These are phyloP conservation scores for Kwoniella dejecticola DNA, from an alignment of 768 basidiomycete species.

Conservation along the genomic window DNA sequence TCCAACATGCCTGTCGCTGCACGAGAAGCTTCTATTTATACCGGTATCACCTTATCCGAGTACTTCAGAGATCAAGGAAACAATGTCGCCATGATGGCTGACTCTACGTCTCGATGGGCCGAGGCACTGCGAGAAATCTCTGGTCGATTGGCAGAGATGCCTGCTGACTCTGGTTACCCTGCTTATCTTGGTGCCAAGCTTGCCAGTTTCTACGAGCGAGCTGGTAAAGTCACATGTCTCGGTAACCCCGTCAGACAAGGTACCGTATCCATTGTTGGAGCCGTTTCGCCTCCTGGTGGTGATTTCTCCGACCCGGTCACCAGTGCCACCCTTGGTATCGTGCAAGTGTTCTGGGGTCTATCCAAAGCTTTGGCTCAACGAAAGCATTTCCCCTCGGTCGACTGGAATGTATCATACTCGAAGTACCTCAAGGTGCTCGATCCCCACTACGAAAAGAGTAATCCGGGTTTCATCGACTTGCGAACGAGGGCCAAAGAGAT, in stretches of 20 bases:
- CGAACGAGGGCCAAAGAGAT: constrained; percentile 94
- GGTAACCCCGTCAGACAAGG: constrained; percentile 86
- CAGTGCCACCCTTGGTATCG: constrained; percentile 94
- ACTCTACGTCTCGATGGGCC: constrained; percentile 98
- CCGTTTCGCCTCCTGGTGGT: constrained; percentile 97
- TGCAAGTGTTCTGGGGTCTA: constrained; percentile 99
- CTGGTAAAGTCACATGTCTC: constrained; percentile 89
- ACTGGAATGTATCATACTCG: constrained; percentile 99
- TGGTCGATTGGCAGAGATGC: constrained; percentile 99
- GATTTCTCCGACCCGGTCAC: constrained; percentile 99
- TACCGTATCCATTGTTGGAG: constrained; percentile 97
- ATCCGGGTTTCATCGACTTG: constrained; percentile 89
- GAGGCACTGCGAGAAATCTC: constrained; percentile 99
- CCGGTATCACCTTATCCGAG: constrained; percentile 97
- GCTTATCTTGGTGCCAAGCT: constrained; percentile 94
- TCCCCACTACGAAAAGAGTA: constrained; percentile 80
- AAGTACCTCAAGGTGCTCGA: constrained; percentile 96
- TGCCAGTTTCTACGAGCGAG: constrained; percentile 97
- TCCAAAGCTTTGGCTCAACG: constrained; percentile 99
- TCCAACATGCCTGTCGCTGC: constrained; percentile 99
- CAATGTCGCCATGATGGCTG: constrained; percentile 99
- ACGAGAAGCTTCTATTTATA: constrained; percentile 98
- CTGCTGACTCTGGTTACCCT: constrained; percentile 98
- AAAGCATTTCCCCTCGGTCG: constrained; percentile 98
- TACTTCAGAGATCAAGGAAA: constrained; percentile 99